A percentile compares a stretch with the other conserved stretches of the same genome.
These are phyloP conservation scores for Austroboletus festivus DNA, from an alignment of 768 basidiomycete species.

Conservation along the genomic window DNA sequence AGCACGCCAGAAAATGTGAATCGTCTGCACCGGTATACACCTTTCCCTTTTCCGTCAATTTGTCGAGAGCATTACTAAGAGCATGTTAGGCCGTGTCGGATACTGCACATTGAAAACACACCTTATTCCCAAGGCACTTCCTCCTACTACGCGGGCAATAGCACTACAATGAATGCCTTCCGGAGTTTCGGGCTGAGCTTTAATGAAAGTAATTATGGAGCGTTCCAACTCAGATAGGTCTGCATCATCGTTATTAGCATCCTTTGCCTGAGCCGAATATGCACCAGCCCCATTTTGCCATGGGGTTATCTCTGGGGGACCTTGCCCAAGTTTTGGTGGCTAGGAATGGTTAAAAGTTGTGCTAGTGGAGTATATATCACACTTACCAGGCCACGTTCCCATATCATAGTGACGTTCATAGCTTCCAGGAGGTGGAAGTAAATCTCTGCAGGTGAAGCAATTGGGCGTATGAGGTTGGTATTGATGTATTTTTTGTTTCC, in stretches of 20 bases:
- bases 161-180: conserved; percentile 75
- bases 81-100: not conserved
- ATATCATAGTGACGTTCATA: conserved; percentile 61
- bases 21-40: conserved; percentile 82
- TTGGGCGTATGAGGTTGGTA: conserved; percentile 65
- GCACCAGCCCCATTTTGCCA: conserved; percentile 24
- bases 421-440: conserved; percentile 80
- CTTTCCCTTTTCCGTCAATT: conserved; percentile 74
- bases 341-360: conserved; percentile 13
- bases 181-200: conserved; percentile 39
- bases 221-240: conserved; percentile 59
- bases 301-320: conserved; percentile 10
- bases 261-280: conserved; percentile 39
- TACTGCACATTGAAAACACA: conserved; percentile 25
- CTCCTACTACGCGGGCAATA: conserved; percentile 64
- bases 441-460: conserved; percentile 71
- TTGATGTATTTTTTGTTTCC: conserved; percentile 80
- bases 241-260: conserved; percentile 42
- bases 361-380: not conserved
- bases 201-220: conserved; percentile 65
- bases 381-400: conserved; percentile 66
- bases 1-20: conserved; percentile 64
- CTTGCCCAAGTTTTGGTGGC: conserved; percentile 35
- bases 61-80: conserved; percentile 66
- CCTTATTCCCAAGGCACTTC: conserved; percentile 63